phyloP scores from a whole-genome alignment of 345 rosid species.

The Schrenkiella parvula region DNA sequence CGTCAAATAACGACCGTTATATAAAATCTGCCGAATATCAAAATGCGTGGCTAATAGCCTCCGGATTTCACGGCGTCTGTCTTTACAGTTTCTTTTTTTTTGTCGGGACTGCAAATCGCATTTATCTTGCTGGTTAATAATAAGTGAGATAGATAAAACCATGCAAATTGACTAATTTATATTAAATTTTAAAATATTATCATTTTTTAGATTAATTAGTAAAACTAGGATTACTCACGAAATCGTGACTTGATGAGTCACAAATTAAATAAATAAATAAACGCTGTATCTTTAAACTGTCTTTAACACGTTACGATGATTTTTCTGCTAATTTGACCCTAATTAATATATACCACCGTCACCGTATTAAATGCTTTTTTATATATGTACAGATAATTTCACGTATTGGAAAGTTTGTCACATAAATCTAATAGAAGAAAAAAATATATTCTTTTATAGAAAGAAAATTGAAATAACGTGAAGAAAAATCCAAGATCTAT shows the following conservation, averaged over 20 bases:
- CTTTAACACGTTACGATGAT: slow-evolving; percentile 22
- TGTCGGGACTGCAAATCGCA: slow-evolving; percentile 29
- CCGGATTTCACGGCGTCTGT: slow-evolving; percentile 32
- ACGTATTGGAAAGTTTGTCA: not conserved
- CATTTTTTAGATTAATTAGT: not conserved
- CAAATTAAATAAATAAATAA: not conserved
- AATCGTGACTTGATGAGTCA: not conserved
- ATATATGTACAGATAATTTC: not conserved
- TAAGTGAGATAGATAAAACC: slow-evolving; percentile 4
- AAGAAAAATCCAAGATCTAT: slow-evolving; percentile 32
- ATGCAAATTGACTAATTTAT: not conserved
- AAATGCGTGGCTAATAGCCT: slow-evolving; percentile 10
- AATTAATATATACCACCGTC: slow-evolving; percentile 11
- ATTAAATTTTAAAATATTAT: not conserved
- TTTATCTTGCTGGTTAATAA: slow-evolving; percentile 8
- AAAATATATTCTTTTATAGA: not conserved
- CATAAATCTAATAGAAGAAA: not conserved
- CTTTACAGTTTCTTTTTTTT: not conserved
- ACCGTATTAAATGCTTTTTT: not conserved
- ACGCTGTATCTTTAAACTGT: not conserved
- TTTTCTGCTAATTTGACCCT: not conserved
- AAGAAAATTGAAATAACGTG: slow-evolving; percentile 28
- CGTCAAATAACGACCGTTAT: slow-evolving; percentile 14
- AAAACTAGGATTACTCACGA: not conserved
- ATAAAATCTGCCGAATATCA: not conserved